Evolutionary conservation across 208 protist species (phyloP).

Genomic region (Trypanosoma mega): DNA sequence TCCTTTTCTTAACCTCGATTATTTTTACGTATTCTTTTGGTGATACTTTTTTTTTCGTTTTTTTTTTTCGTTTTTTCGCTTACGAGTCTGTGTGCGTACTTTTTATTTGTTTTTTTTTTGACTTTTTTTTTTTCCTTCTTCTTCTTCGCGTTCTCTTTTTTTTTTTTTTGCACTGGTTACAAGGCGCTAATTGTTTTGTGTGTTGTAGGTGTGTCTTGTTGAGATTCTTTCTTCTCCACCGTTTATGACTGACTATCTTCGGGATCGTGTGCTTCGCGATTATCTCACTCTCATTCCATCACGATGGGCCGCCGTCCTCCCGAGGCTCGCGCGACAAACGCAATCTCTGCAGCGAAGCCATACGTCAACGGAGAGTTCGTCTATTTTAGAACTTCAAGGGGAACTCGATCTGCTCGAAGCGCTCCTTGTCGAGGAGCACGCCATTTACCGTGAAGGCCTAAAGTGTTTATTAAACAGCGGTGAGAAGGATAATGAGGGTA

Average conservation of each 20-base stretch:
- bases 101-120: no score
- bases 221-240: slow-evolving; percentile 3
- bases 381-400: slow-evolving; percentile 22
- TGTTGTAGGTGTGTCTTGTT: no score
- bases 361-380: not conserved
- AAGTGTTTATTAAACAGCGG: slow-evolving; percentile 2
- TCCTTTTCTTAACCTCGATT: no score
- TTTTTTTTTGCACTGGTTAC: no score
- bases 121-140: no score
- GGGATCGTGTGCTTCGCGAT: not conserved
- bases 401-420: slow-evolving; percentile 36
- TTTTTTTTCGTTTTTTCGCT: no score
- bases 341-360: slow-evolving; percentile 26
- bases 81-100: no score
- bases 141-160: no score
- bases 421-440: slow-evolving; percentile 47
- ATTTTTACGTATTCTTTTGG: slow-evolving; percentile 1
- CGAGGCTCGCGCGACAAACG: slow-evolving; percentile 36
- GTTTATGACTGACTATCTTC: not conserved
- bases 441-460: slow-evolving; percentile 38
- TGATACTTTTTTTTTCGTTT: not conserved
- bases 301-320: slow-evolving; percentile 27
- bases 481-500: not conserved
- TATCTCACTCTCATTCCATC: not conserved
- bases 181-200: no score